Evolutionary conservation across 1,139 yeast species (phyloP), one percentile per base, ranked within the genome.

Genomic region (Zygoascus hellenicus): DNA sequence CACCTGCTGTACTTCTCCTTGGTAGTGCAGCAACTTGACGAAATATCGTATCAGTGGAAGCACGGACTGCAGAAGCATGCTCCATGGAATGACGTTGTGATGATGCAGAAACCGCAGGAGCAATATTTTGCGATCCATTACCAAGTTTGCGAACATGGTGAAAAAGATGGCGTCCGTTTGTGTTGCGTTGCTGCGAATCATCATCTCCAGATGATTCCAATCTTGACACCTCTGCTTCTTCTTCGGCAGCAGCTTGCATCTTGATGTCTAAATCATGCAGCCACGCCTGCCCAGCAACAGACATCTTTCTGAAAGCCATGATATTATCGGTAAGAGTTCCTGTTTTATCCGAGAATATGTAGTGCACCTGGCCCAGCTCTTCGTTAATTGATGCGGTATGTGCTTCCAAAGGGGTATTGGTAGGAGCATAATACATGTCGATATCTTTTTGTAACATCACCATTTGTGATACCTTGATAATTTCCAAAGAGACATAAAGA

Each of bases 351-450:
- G 96, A 86, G 64, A 94, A 94, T 4, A 94, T 77, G 60, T 90
- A 90, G 46, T 95, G 83, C 0, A 94, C 97, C 63, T 94, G 99
- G 2, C 99, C 99, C 57, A 94, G 71, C 65, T 94, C 98, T 63
- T 94, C 99, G 55, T 92, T 76, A 56, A 92, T 89, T 0, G 97
- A 87, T 0, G 97, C 96, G 0, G 98, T 90, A 59, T 90, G 83
- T 0, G 96, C 95, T 59, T 86, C 96, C 40, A 96, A 94, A 0
- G 96, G 96, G 0, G 96, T 92, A 59, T 92, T 80, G 3, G 89
- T 76, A 38, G 79, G 84, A 15, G 71, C 75, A 62, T 92, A 89
- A 60, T 92, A 94, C 96, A 94, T 88, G 64, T 94, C 98, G 45
- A 92, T 77, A 66, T 94, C 98, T 75, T 79, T 81, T 61, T 88